Evolutionary conservation across 306 rosid species (phyloP).

Genomic region (Begonia loranthoides): DNA sequence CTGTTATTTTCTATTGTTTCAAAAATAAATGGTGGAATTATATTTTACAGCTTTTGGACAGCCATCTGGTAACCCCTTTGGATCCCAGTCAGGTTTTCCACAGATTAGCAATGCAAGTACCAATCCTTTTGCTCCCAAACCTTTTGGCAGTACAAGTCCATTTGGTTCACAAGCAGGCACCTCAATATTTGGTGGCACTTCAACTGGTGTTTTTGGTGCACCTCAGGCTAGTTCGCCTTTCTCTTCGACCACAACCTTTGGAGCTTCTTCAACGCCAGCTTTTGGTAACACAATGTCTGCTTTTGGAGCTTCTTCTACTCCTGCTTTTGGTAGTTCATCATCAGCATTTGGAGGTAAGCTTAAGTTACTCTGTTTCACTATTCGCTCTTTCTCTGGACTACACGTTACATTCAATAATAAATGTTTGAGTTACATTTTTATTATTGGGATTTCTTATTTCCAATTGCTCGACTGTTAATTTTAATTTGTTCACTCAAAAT

Average conservation of each 20-base stretch:
- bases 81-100: conserved; percentile 70
- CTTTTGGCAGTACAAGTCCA: conserved; percentile 65
- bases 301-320: conserved; percentile 63
- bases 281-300: conserved; percentile 59
- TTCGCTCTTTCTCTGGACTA: too few relatives aligned
- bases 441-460: too few relatives aligned
- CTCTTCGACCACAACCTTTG: conserved; percentile 48
- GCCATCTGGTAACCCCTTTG: conserved; percentile 71
- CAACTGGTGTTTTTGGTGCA: conserved; percentile 87
- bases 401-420: too few relatives aligned
- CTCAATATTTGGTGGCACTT: conserved; percentile 73
- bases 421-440: too few relatives aligned
- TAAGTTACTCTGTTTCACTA: background rate
- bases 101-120: conserved; percentile 41
- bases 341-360: conserved; percentile 53
- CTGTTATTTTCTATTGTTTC: background rate
- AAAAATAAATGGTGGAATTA: background rate
- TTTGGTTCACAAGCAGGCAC: conserved; percentile 62
- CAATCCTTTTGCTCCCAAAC: conserved; percentile 76
- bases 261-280: conserved; percentile 59
- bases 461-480: too few relatives aligned
- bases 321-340: conserved; percentile 51
- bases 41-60: conserved; percentile 75
- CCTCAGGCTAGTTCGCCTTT: conserved; percentile 63
- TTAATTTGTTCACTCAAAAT: too few relatives aligned